Conservation (phyloP, 1,284 basidiomycete genomes). For the Irpex rosettiformis region DNA sequence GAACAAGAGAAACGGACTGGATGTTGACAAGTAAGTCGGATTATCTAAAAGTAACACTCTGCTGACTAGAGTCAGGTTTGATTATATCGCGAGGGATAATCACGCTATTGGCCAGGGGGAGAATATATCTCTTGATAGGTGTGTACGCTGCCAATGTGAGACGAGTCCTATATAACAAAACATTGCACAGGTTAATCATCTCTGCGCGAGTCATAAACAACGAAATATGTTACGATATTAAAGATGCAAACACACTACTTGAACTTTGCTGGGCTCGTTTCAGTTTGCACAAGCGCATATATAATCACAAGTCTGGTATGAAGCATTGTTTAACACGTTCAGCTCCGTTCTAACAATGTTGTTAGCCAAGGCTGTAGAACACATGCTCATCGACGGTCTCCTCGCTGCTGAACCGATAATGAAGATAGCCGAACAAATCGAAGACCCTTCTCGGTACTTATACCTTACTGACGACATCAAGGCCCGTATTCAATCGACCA, state of each 20-base stretch:
- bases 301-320: conserved; percentile 73
- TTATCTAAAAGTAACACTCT: background rate
- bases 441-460: conserved; percentile 55
- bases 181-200: conserved; percentile 52
- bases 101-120: conserved; percentile 64
- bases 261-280: conserved; percentile 71
- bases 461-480: conserved; percentile 67
- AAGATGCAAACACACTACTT: conserved; percentile 71
- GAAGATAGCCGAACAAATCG: conserved; percentile 55
- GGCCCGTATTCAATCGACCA: conserved; percentile 50
- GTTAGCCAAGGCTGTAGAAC: conserved; percentile 72
- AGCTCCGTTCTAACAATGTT: background rate
- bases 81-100: conserved; percentile 74
- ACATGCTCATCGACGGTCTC: conserved; percentile 76
- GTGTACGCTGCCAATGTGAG: conserved; percentile 11
- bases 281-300: conserved; percentile 71
- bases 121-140: conserved; percentile 53
- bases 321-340: too few species aligned
- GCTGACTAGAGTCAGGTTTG: conserved; percentile 45
- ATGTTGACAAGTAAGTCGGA: conserved; percentile 69
- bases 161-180: background rate
- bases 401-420: conserved; percentile 59
- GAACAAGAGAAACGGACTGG: conserved; percentile 73
- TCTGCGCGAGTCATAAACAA: conserved; percentile 71
- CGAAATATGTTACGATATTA: conserved; percentile 76